Base-by-base conservation (phyloP, 2,329 filamentous ascomycete species). In the Exophiala mesophila region DNA sequence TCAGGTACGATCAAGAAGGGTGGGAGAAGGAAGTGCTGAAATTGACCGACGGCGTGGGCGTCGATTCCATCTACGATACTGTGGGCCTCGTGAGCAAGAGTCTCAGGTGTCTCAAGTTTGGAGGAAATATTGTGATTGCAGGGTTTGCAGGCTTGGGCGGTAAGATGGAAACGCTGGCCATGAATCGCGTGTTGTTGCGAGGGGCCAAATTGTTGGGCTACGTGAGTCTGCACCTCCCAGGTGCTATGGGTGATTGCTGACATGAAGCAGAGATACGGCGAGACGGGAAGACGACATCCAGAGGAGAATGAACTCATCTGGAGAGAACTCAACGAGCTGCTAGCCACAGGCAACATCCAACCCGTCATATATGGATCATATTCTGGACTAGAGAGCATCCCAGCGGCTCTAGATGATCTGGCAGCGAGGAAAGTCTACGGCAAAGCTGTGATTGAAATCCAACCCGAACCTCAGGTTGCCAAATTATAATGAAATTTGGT, bases 21-120 rank as follows among this genome's bases (percentile, higher is more conserved):
- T 82, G 77, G 78, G 71, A 70, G 54, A 61, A 71, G n/a, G 53
- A 63, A 10, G 70, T 81, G 2, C 59, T 69, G n/a, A 57, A 60
- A 2, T 48, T 71, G 15, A 79, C 74, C 1, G 36, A 29, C 13
- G 68, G 69, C 0, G 60, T 64, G 20, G 77, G 77, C 0, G 76
- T 75, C 2, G 70, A 81, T 59, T 66, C 78, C 0, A 72, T 80
- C 9, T 75, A 74, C 52, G 77, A 82, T 59, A 68, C 71, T 5
- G 75, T 80, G 8, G 77, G 77, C 1, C 64, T 76, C 17, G 73
- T 80, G 5, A 68, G 73, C 46, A 68, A 68, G 44, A 74, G 72
- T 28, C 56, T 81, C 19, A 70, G 70, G 44, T 77, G 74, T 50
- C 59, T 77, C 21, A 73, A 66, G 17, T 72, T 77, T 55, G 65